These are phyloP conservation scores for Ophidiomyces ophidiicola DNA, from an alignment of 2,329 filamentous ascomycete species.

Conservation along the genomic window DNA sequence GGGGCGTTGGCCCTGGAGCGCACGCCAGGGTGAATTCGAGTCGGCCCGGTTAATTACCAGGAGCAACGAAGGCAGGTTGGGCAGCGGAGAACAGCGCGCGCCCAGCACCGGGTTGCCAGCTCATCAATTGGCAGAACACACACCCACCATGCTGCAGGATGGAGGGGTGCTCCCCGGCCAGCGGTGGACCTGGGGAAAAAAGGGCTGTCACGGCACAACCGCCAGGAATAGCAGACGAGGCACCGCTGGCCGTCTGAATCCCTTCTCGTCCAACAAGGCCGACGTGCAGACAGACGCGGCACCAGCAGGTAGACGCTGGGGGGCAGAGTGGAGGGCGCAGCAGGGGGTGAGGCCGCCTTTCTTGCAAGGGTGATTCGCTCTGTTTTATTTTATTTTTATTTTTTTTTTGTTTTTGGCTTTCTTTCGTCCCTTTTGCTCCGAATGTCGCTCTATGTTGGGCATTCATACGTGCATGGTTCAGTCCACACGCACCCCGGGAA, in stretches of 20 bases:
- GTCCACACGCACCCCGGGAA: slow-evolving; percentile 12
- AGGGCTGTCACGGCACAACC: not conserved
- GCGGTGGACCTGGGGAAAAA: slow-evolving; percentile 10
- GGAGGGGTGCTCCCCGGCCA: slow-evolving; percentile 1
- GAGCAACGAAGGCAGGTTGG: slow-evolving; percentile 12
- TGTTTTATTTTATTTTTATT: slow-evolving; percentile 17
- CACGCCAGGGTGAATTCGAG: slow-evolving; percentile 5
- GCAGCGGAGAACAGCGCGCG: slow-evolving; percentile 25
- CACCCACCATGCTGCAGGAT: too few species aligned
- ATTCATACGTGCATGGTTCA: slow-evolving; percentile 29
- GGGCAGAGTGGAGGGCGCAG: too few species aligned
- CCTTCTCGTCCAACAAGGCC: slow-evolving; percentile 14
- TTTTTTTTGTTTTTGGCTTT: not conserved
- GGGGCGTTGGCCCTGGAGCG: slow-evolving; percentile 1
- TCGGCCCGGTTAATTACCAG: slow-evolving; percentile 7
- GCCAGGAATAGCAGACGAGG: slow-evolving; percentile 2
- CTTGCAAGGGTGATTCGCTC: slow-evolving; percentile 24
- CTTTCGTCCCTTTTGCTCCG: slow-evolving; percentile 1
- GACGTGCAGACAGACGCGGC: slow-evolving; percentile 21
- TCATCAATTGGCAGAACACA: slow-evolving; percentile 17
- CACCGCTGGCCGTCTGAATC: slow-evolving; percentile 2
- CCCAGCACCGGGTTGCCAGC: slow-evolving; percentile 22
- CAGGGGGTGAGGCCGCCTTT: slow-evolving; percentile 11
- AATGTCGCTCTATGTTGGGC: slow-evolving; percentile 27
- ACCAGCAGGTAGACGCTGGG: slow-evolving; percentile 23